Evolutionary conservation across 371 early-diverging fungal genomes (phyloP), one percentile per base, ranked within the genome.

Genomic region (Rhizopus stolonifer): DNA sequence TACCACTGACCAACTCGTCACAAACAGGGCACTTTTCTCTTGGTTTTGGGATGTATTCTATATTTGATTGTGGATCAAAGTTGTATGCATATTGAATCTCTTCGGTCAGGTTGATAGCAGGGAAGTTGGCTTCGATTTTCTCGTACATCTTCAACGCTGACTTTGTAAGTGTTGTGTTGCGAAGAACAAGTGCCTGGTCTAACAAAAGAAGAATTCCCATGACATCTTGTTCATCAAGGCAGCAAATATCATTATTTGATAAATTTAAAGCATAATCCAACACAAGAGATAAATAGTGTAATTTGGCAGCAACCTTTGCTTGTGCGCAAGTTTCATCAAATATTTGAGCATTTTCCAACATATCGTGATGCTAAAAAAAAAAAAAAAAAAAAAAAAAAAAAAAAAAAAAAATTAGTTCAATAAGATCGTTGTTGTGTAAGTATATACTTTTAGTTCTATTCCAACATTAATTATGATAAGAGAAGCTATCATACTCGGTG

Each of bases 1-100:
- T 45, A 7, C 39, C 8, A 10, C 44, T 18, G 0, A 63, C 54
- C 10, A 15, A 14, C 9, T 51, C 62, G 9, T 45, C 50, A 26
- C 67, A 67, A 3, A 63, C 62, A 13, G 56, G 67, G 31, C 67
- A 67, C 9, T 54, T 53, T 19, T 58, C 50, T 52, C 67, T 43
- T 32, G 53, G 49, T n/a, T 34, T 46, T 14, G 19, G 19, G 34
- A 52, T 63, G 34, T 63, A 67, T 10, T 50, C 49, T n/a, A 46
- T 42, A 39, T 58, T 38, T 24, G 53, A 36, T 19, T 42, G 40
- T 14, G 19, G 13, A 7, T 40, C 36, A 52, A 52, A 48, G 2
- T 43, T 50, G 19, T 21, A 42, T 4, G 40, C 31, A 23, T 34
- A 50, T 1, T 51, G 49, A 4, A 66, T 55, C 38, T 54, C 58